A percentile compares a stretch with the other conserved stretches of the same genome.
Conservation (phyloP, 1,139 yeast species). For the Sugiyamaella sp. region DNA sequence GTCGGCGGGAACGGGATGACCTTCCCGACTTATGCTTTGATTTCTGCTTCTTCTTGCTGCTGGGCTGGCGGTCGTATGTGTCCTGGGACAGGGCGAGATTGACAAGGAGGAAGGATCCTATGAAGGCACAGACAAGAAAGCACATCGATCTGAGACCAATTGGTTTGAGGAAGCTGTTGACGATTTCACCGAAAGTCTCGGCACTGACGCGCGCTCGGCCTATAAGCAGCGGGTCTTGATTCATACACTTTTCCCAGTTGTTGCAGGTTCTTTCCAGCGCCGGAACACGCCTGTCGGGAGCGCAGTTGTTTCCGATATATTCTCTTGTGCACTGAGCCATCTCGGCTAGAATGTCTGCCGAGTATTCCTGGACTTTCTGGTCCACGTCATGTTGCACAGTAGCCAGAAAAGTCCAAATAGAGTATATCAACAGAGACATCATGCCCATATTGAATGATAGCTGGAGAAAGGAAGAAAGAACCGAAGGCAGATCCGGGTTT, state of each 20-base stretch:
- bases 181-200: conserved; percentile 77
- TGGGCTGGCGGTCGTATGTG: conserved; percentile 4
- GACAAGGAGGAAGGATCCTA: conserved; percentile 37
- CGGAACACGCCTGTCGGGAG: conserved; percentile 57
- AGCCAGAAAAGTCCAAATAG: conserved; percentile 56
- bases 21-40: neutral
- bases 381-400: conserved; percentile 74
- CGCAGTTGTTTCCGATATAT: conserved; percentile 72
- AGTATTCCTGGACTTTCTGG: conserved; percentile 64
- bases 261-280: conserved; percentile 74
- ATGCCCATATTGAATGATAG: conserved; percentile 64
- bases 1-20: neutral
- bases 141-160: conserved; percentile 74
- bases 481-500: conserved; percentile 65
- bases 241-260: conserved; percentile 83
- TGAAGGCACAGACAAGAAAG: conserved; percentile 46
- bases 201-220: conserved; percentile 79
- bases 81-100: conserved; percentile 25
- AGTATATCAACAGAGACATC: conserved; percentile 56
- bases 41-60: neutral
- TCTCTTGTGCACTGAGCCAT: conserved; percentile 72
- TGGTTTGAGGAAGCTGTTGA: conserved; percentile 75
- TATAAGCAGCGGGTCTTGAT: conserved; percentile 76
- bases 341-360: conserved; percentile 63
- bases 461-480: conserved; percentile 72